Conservation (phyloP, 805 yeast species). For the Helenozyma baotianmanensis region DNA sequence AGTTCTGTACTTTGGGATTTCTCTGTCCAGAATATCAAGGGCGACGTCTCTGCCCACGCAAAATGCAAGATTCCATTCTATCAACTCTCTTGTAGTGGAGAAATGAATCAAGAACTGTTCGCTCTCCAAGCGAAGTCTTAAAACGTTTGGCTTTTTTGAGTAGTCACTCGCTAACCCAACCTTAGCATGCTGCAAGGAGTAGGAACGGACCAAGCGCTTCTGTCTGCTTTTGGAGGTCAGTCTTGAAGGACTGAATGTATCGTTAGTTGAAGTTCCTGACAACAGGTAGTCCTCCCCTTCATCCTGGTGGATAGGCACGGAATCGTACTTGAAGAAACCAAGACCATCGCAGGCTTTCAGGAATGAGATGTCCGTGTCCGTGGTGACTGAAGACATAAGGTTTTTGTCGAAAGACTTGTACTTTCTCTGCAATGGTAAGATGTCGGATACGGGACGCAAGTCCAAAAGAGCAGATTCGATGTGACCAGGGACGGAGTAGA, state of each 20-base stretch:
- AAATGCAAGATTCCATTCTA: constrained; percentile 73
- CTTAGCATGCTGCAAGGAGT: constrained; percentile 77
- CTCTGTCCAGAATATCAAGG: constrained; percentile 67
- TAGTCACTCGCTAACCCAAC: constrained; percentile 86
- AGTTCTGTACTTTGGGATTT: constrained; percentile 70
- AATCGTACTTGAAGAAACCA: constrained; percentile 2
- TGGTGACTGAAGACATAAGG: constrained; percentile 11
- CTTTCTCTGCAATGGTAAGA: too few species aligned
- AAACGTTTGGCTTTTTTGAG: constrained; percentile 59
- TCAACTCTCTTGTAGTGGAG: constrained; percentile 56
- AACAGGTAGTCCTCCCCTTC: too few species aligned
- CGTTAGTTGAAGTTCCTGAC: too few species aligned
- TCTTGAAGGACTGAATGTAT: too few species aligned
- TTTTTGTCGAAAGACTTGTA: background rate
- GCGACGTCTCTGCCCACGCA: constrained; percentile 76
- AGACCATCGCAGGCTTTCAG: constrained; percentile 7
- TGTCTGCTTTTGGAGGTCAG: background rate
- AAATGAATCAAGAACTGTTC: constrained; percentile 76
- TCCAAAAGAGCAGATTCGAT: constrained; percentile 25
- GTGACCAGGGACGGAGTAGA: constrained; percentile 45
- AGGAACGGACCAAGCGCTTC: constrained; percentile 47
- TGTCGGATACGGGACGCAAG: background rate
- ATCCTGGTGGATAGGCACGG: background rate
- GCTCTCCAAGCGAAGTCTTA: constrained; percentile 75
- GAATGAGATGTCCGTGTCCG: constrained; percentile 7